Evolutionary conservation across 257 asterid species (phyloP), one percentile per base, ranked within the genome.

Genomic region (Scutellaria baicalensis): DNA sequence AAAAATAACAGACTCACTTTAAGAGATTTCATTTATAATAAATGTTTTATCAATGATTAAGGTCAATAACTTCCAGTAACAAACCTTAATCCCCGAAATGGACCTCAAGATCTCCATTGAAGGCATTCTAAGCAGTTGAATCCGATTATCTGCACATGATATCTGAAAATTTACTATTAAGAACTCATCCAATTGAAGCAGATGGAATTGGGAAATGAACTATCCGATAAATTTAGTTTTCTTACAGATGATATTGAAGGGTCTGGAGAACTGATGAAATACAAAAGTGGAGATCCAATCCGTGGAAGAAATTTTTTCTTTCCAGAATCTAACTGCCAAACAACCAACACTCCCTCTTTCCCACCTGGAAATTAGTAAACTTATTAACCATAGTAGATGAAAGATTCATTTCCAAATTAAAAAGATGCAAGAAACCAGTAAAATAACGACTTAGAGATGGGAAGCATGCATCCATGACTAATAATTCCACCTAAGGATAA

Each of bases 301-400:
- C 99, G 85, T 1, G 99, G 97, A 68, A 85, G 85, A 63, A 89
- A 91, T 56, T 79, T 91, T 69, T 89, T 89, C 83, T 86, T 94
- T 74, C 97, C 97, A 9, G 97, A 88, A 68, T 89, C 99, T 59
- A 94, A 74, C 88, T 91, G 99, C 97, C 99, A 91, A 59, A 86
- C 91, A 74, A 94, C 99, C 61, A 94, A 83, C 78, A 91, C 99
- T 40, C 99, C 99, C 83, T 94, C 99, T 75, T 67, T 83, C 66
- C 99, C 99, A 79, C 99, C 99, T 91, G 78, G 50, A 75, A 67
- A 59, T 59, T 36, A 56, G 72, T 40, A 74, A 39, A 57, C 43
- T 31, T 27, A 38, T 58, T 18, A 40, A 68, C 20, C 12, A 39
- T 69, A 61, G 68, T 63, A 62, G 70, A 60, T 42, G 16, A 49